Base-by-base conservation (phyloP, 176 grass and related monocot species). In the Otatea glauca region DNA sequence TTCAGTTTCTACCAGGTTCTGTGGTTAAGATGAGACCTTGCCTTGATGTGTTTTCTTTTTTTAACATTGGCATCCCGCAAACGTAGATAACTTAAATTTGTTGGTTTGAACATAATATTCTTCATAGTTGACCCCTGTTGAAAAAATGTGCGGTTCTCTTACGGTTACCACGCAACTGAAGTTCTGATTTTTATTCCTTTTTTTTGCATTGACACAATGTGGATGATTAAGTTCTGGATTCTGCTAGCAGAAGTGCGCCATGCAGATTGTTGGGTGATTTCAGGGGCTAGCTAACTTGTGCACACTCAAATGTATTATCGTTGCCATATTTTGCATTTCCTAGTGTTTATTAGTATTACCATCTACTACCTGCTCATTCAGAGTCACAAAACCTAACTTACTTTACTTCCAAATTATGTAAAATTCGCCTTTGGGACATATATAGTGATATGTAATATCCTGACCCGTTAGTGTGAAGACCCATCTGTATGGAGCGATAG, bases 381-480 rank as follows among this genome's bases (percentile, higher is more conserved):
- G 38, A 39, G 6, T 5, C 38, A 39, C 38, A 10, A 48, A 48
- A 48, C 11, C 47, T 48, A 85, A 89, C 81, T 80, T 54, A 81
- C 91, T 42, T 84, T 75, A 49, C 69, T 87, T 73, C 68, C 62
- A 25, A 89, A 92, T 75, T 61, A 76, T 32, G 63, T 85, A 23
- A 18, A 84, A 81, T 87, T 82, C 84, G 80, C 87, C 32, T 84
- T 84, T 41, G 87, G 89, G 63, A 73, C 58, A 71, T 84, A 32
- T 27, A 50, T 37, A 21, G 49, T 34, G n/a, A n/a, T n/a, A n/a
- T n/a, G n/a, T n/a, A n/a, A n/a, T n/a, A n/a, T n/a, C n/a, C n/a
- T n/a, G n/a, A n/a, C n/a, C n/a, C n/a, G n/a, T n/a, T n/a, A n/a
- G n/a, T n/a, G n/a, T n/a, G n/a, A n/a, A n/a, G n/a, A n/a, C n/a